A percentile compares a stretch with the other conserved stretches of the same genome.
These are phyloP conservation scores for Kuraishia molischiana DNA, from an alignment of 805 yeast species.

Conservation along the genomic window DNA sequence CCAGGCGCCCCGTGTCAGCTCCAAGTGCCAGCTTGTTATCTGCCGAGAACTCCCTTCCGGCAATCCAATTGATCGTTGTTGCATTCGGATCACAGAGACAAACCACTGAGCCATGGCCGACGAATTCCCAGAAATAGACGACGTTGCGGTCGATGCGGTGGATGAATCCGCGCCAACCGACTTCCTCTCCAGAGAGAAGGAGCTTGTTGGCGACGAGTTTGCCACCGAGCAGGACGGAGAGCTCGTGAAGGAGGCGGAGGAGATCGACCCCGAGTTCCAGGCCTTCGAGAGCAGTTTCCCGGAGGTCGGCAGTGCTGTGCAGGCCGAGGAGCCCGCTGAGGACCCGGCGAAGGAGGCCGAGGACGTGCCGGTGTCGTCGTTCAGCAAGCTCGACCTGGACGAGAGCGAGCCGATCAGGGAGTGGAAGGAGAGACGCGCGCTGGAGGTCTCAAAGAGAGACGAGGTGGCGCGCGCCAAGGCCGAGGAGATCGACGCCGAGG, in stretches of 20 bases:
- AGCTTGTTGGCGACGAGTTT: constrained; percentile 62
- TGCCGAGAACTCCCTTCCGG: background rate
- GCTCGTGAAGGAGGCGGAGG: constrained; percentile 26
- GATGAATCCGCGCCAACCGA: constrained; percentile 32
- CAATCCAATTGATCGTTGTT: background rate
- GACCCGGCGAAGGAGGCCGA: constrained; percentile 5
- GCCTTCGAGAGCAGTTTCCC: constrained; percentile 62
- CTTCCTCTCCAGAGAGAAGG: constrained; percentile 61
- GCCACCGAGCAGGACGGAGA: constrained; percentile 53
- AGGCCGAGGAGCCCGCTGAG: constrained; percentile 8
- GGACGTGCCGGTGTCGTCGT: constrained; percentile 21
- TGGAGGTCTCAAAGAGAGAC: constrained; percentile 76
- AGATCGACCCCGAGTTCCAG: constrained; percentile 37
- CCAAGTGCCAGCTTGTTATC: background rate
- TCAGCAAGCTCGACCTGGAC: constrained; percentile 23
- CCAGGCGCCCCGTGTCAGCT: background rate
- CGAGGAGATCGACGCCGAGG: constrained; percentile 60
- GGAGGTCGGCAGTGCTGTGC: constrained; percentile 31
- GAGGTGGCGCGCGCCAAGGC: constrained; percentile 55
- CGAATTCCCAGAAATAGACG: constrained; percentile 64
- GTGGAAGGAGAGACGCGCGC: constrained; percentile 76
- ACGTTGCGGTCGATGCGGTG: constrained; percentile 21
- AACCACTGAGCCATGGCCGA: constrained; percentile 43
- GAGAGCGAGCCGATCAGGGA: constrained; percentile 55
- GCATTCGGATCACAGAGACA: no score